These are phyloP conservation scores for Pseudomassariella vexata DNA, from an alignment of 2,329 filamentous ascomycete species.

Conservation along the genomic window DNA sequence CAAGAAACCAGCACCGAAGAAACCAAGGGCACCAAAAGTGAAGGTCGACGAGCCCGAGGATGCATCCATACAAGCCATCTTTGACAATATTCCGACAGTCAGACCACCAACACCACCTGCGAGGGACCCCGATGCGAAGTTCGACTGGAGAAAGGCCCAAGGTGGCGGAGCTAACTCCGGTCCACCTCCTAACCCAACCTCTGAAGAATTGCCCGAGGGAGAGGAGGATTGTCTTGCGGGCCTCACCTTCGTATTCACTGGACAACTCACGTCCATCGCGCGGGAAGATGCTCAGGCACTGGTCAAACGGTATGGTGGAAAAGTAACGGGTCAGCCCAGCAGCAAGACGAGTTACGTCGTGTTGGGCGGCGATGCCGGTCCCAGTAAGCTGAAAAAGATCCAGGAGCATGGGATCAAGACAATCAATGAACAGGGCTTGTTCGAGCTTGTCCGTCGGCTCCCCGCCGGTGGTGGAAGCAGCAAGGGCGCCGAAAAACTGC, in stretches of 20 bases:
- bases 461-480: constrained; percentile 84
- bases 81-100: constrained; percentile 81
- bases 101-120: constrained; percentile 78
- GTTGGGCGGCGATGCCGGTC: constrained; percentile 83
- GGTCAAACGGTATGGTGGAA: constrained; percentile 91
- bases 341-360: constrained; percentile 93
- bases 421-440: constrained; percentile 89
- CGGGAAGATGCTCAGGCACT: constrained; percentile 80
- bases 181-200: constrained; percentile 56
- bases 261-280: constrained; percentile 71
- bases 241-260: constrained; percentile 91
- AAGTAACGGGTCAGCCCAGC: constrained; percentile 78
- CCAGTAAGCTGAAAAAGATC: constrained; percentile 88
- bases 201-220: constrained; percentile 71
- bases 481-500: constrained; percentile 79
- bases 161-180: constrained; percentile 55
- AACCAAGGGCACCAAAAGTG: constrained; percentile 55
- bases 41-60: constrained; percentile 63
- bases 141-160: constrained; percentile 65
- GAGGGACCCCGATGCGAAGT: constrained; percentile 65
- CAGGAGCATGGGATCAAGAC: constrained; percentile 74
- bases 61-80: constrained; percentile 71
- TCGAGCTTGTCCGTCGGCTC: constrained; percentile 73
- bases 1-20: constrained; percentile 54
- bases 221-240: constrained; percentile 86